Percentiles rank a stretch among this genome's conserved stretches.
Evolutionary conservation across 176 grass and related monocot genomes (phyloP).

Genomic region (Triticum aestivum): DNA sequence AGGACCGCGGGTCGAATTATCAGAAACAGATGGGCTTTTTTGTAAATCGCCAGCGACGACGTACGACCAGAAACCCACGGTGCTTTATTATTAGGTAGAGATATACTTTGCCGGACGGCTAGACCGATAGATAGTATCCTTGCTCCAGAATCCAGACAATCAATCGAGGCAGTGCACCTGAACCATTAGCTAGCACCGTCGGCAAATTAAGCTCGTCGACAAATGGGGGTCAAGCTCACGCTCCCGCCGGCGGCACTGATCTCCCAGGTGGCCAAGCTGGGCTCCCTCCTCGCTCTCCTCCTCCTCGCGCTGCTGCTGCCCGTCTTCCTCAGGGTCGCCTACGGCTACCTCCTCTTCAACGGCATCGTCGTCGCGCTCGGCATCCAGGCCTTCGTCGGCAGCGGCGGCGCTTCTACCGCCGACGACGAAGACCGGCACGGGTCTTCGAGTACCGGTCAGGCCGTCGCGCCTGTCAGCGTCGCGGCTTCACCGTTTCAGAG

Average conservation of each 20-base stretch:
- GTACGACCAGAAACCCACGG: too few relatives aligned
- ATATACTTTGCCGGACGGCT: not conserved
- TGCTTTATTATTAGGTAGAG: too few relatives aligned
- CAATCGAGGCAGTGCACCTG: not conserved
- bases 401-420: not conserved
- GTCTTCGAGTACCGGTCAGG: not conserved
- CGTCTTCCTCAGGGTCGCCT: slow-evolving; percentile 3
- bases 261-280: slow-evolving; percentile 2
- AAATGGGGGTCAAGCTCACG: not conserved
- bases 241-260: not conserved
- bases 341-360: slow-evolving; percentile 15
- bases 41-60: too few relatives aligned
- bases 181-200: not conserved
- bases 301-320: slow-evolving; percentile 13
- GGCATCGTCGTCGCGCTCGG: not conserved
- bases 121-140: not conserved
- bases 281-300: slow-evolving; percentile 4
- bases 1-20: too few relatives aligned
- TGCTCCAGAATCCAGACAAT: not conserved
- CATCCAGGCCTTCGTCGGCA: not conserved
- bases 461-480: not conserved
- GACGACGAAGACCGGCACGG: not conserved
- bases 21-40: too few relatives aligned
- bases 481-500: not conserved
- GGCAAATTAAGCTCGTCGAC: not conserved